Percentiles rank a stretch among this genome's conserved stretches.
Conservation (phyloP, 768 basidiomycete genomes). For the Jaapia argillacea region DNA sequence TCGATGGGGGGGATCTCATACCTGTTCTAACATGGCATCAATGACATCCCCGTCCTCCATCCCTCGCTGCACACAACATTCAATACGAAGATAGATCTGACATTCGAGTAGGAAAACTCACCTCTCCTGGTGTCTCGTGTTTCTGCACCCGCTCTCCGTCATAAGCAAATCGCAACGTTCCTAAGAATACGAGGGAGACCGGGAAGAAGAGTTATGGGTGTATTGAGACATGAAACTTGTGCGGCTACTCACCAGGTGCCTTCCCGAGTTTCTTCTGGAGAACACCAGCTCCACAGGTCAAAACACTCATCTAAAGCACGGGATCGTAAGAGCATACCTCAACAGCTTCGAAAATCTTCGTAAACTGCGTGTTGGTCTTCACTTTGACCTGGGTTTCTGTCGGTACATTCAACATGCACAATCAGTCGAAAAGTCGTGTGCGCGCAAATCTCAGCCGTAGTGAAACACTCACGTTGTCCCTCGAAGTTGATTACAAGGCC, state of each 20-base stretch:
- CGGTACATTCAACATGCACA: conserved; percentile 5
- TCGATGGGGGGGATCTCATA: too few relatives aligned
- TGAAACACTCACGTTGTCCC: conserved; percentile 40
- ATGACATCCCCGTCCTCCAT: conserved; percentile 60
- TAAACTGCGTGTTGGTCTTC: conserved; percentile 50
- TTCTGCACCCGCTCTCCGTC: conserved; percentile 39
- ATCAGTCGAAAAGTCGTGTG: not conserved
- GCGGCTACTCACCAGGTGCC: conserved; percentile 35
- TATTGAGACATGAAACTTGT: conserved; percentile 2
- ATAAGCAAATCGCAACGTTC: conserved; percentile 52
- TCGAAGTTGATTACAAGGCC: conserved; percentile 50
- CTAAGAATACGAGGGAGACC: conserved; percentile 21
- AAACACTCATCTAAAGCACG: not conserved
- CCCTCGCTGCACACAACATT: conserved; percentile 23
- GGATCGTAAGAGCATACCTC: conserved; percentile 34
- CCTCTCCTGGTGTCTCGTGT: conserved; percentile 44
- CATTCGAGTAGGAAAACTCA: conserved; percentile 16
- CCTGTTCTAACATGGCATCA: conserved; percentile 51
- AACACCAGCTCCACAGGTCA: not conserved
- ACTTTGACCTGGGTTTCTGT: conserved; percentile 62
- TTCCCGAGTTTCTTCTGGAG: conserved; percentile 48
- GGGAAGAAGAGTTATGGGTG: not conserved
- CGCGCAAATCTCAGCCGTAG: not conserved
- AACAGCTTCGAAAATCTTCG: conserved; percentile 57
- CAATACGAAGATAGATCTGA: conserved; percentile 1